Evolutionary conservation across 2,329 filamentous ascomycete genomes (phyloP).

Genomic region (Monilinia fructigena): DNA sequence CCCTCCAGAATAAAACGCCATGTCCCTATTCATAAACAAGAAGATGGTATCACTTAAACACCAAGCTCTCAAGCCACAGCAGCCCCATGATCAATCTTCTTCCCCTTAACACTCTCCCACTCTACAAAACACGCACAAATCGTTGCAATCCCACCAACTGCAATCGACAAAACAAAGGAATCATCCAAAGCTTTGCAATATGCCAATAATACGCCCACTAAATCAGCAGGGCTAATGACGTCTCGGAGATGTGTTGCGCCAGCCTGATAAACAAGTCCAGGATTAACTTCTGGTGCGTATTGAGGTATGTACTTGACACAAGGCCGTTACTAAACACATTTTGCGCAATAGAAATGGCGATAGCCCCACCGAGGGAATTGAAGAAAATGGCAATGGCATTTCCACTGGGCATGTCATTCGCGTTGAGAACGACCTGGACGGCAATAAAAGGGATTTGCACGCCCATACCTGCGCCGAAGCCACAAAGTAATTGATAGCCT

Average conservation of each 20-base stretch:
- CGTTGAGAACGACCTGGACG: constrained; percentile 50
- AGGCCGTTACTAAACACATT: constrained; percentile 45
- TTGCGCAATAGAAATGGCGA: constrained; percentile 57
- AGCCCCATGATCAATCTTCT: constrained; percentile 32
- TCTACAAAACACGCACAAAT: constrained; percentile 37
- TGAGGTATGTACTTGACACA: constrained; percentile 34
- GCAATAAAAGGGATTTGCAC: constrained; percentile 52
- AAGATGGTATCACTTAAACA: neutral
- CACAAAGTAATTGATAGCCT: constrained; percentile 52
- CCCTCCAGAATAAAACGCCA: neutral
- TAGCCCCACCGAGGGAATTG: constrained; percentile 58
- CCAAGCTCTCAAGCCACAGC: constrained; percentile 27
- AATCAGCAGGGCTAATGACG: constrained; percentile 38
- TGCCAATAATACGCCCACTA: constrained; percentile 44
- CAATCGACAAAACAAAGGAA: constrained; percentile 37
- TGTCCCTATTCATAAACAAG: neutral
- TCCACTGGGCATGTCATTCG: constrained; percentile 54
- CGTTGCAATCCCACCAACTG: constrained; percentile 35
- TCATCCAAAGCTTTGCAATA: constrained; percentile 41
- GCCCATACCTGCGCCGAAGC: constrained; percentile 48
- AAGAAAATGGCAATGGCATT: constrained; percentile 57
- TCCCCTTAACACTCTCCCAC: constrained; percentile 40
- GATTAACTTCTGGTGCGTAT: constrained; percentile 42
- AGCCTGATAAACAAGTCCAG: constrained; percentile 42
- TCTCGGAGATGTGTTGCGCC: constrained; percentile 46